Conservation (phyloP, 495 filamentous ascomycete genomes). For the Beverwykella pulmonaria region DNA sequence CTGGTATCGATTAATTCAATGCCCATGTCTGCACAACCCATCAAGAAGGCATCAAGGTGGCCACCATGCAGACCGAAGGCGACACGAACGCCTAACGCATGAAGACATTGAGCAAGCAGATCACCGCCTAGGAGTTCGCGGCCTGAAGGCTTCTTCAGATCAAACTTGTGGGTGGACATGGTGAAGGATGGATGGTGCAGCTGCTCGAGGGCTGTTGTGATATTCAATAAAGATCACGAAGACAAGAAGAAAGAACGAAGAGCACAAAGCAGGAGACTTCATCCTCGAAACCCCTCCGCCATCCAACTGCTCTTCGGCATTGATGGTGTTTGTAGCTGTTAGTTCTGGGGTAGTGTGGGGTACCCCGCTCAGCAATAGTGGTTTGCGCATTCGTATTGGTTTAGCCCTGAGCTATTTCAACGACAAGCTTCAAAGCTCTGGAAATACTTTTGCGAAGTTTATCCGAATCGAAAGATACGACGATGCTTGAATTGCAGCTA, state of each 20-base stretch:
- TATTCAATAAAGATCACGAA: neutral
- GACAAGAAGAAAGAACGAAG: neutral
- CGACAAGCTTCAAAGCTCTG: too few relatives aligned
- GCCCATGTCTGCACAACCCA: constrained; percentile 39
- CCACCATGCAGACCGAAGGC: constrained; percentile 42
- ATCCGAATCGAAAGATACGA: constrained; percentile 9
- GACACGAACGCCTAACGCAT: constrained; percentile 33
- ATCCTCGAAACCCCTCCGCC: neutral
- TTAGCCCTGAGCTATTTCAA: neutral
- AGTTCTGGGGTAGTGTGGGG: neutral
- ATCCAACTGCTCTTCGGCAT: neutral
- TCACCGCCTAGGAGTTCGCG: constrained; percentile 39
- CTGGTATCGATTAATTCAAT: constrained; percentile 40
- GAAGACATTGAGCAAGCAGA: constrained; percentile 38
- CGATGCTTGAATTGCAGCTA: neutral
- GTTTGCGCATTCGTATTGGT: neutral
- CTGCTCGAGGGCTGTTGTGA: too few relatives aligned
- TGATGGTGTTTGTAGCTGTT: neutral
- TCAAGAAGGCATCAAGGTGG: constrained; percentile 41
- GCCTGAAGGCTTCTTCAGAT: constrained; percentile 11
- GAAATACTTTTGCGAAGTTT: neutral
- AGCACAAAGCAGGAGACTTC: neutral
- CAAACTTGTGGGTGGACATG: constrained; percentile 7
- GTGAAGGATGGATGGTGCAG: neutral
- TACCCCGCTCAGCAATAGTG: constrained; percentile 2